Evolutionary conservation across 208 protist species (phyloP).

Genomic region (Porcisia hertigi): DNA sequence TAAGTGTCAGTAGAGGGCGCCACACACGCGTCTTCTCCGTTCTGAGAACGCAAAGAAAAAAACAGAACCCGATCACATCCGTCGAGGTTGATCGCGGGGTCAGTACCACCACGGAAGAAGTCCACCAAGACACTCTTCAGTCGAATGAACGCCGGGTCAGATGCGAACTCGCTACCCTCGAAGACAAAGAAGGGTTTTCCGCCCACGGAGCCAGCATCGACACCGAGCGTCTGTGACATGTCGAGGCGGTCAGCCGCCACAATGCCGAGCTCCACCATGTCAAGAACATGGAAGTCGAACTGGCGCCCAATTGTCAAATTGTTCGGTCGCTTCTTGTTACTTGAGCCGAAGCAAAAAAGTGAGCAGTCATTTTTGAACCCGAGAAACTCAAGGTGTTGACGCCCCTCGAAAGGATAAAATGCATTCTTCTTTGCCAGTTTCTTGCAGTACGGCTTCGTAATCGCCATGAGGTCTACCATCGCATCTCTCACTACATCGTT

Average conservation of each 20-base stretch:
- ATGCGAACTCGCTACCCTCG: conserved; percentile 77
- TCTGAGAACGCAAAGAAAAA: conserved; percentile 74
- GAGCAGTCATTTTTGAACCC: conserved; percentile 94
- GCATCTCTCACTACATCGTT: conserved; percentile 72
- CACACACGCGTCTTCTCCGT: conserved; percentile 75
- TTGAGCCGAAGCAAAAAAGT: conserved; percentile 83
- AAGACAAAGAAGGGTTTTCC: conserved; percentile 90
- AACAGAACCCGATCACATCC: conserved; percentile 82
- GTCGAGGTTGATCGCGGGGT: conserved; percentile 66
- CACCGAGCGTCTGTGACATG: conserved; percentile 45
- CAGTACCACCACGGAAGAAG: conserved; percentile 81
- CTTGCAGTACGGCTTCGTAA: conserved; percentile 83
- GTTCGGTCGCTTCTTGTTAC: conserved; percentile 91
- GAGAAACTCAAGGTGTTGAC: conserved; percentile 87
- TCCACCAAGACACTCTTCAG: conserved; percentile 87
- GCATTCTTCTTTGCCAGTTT: conserved; percentile 83
- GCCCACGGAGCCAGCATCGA: conserved; percentile 67
- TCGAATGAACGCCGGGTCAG: conserved; percentile 68
- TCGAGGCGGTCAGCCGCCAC: conserved; percentile 76
- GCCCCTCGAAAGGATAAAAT: conserved; percentile 85
- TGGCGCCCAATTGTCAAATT: conserved; percentile 85
- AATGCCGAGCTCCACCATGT: conserved; percentile 91
- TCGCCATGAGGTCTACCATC: conserved; percentile 72
- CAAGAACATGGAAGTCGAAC: conserved; percentile 91
- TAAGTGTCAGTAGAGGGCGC: conserved; percentile 75